These are phyloP conservation scores for Herpotrichia juniperi DNA, from an alignment of 2,329 filamentous ascomycete species.

Conservation along the genomic window DNA sequence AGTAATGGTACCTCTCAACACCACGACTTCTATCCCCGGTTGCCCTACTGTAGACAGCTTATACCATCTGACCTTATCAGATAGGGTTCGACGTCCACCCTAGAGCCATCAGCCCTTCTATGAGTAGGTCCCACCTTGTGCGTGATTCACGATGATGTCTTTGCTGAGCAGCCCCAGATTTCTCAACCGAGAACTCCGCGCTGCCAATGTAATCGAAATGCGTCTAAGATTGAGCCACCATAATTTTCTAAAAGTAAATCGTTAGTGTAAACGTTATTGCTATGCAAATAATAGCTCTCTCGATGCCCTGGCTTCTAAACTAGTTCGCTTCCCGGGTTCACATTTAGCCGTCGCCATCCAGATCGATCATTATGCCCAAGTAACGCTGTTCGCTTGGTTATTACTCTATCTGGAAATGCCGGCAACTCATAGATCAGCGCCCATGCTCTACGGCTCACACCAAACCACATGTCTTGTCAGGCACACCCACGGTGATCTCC, in stretches of 20 bases:
- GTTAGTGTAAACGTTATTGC: constrained; percentile 12
- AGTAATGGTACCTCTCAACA: constrained; percentile 15
- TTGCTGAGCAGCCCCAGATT: not conserved
- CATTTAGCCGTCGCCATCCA: constrained; percentile 32
- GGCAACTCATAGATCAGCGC: constrained; percentile 17
- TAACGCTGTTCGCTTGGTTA: constrained; percentile 19
- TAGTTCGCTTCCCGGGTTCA: constrained; percentile 26
- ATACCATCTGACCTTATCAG: constrained; percentile 14
- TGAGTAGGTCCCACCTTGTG: not conserved
- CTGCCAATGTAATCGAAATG: constrained; percentile 14
- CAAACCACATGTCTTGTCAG: constrained; percentile 25
- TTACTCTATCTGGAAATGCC: constrained; percentile 19
- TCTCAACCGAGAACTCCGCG: not conserved
- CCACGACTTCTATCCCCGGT: constrained; percentile 8
- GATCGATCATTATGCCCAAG: constrained; percentile 20
- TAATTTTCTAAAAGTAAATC: constrained; percentile 8
- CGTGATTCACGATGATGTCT: constrained; percentile 1
- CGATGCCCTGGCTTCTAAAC: constrained; percentile 13
- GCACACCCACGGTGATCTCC: constrained; percentile 17
- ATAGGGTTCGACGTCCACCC: too few relatives aligned
- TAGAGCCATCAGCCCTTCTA: not conserved
- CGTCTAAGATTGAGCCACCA: constrained; percentile 14
- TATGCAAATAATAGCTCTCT: constrained; percentile 15
- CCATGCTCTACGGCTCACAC: constrained; percentile 19
- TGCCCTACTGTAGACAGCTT: constrained; percentile 4